A percentile compares a stretch with the other conserved stretches of the same genome.
phyloP scores from a whole-genome alignment of 225 moss, liverwort and hornwort genomes.

The Pseudoscleropodium purum region DNA sequence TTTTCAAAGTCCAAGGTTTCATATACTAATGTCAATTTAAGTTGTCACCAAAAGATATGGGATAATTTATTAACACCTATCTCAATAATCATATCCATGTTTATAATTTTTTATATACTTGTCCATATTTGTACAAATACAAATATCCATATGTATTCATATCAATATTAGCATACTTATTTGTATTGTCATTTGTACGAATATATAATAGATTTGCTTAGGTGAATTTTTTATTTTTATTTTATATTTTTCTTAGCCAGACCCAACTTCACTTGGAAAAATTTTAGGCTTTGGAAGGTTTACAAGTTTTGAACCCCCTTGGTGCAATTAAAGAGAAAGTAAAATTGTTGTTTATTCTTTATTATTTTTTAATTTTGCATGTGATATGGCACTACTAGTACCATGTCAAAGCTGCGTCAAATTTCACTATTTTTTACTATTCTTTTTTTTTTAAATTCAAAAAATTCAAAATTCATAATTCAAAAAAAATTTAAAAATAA shows the following conservation, averaged over 20 bases:
- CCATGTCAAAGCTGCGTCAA: no score
- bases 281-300: no score
- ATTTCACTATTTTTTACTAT: no score
- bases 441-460: no score
- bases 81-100: accelerated
- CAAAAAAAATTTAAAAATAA: no score
- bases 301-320: no score
- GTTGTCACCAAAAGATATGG: background rate
- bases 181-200: background rate
- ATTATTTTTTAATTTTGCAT: no score
- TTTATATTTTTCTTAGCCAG: accelerated
- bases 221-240: accelerated
- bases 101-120: accelerated
- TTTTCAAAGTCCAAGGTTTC: background rate
- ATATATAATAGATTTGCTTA: background rate
- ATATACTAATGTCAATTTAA: background rate
- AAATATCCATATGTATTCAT: background rate
- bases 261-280: background rate
- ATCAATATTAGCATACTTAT: accelerated
- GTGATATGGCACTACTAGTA: no score
- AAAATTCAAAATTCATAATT: no score
- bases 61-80: background rate
- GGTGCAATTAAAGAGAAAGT: no score
- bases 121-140: background rate
- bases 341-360: no score